phyloP scores from a whole-genome alignment of 345 rosid species.

The Arabis hirsuta region DNA sequence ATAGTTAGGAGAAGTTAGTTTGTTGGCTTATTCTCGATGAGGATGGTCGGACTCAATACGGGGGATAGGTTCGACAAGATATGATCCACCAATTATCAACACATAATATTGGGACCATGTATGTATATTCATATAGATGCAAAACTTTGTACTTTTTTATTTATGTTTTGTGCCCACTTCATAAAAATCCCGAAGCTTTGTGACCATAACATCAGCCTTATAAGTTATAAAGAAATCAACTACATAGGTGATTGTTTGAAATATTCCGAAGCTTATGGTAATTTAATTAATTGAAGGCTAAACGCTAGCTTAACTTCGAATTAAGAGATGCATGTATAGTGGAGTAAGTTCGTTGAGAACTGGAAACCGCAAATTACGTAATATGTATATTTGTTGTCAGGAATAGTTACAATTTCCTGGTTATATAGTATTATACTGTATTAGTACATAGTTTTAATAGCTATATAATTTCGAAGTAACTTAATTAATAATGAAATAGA shows the following conservation, averaged over 20 bases:
- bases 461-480: neutral
- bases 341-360: slow-evolving; percentile 35
- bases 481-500: neutral
- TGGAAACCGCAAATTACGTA: slow-evolving; percentile 26
- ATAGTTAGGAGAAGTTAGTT: slow-evolving; percentile 10
- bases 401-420: neutral
- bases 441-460: too few species aligned
- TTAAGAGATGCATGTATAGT: slow-evolving; percentile 17
- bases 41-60: slow-evolving; percentile 14
- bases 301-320: slow-evolving; percentile 6
- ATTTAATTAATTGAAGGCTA: neutral
- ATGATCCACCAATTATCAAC: slow-evolving; percentile 20
- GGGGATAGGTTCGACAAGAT: slow-evolving; percentile 16
- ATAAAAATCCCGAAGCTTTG: slow-evolving; percentile 8
- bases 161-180: slow-evolving; percentile 18
- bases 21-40: slow-evolving; percentile 14
- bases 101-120: slow-evolving; percentile 22
- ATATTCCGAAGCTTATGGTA: neutral
- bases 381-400: neutral
- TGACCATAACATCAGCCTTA: neutral
- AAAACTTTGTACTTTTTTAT: slow-evolving; percentile 5
- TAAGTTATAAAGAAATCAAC: neutral
- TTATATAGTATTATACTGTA: neutral
- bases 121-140: neutral
- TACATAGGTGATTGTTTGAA: neutral